These are phyloP conservation scores for Aristolochia contorta DNA, from an alignment of 164 flowering plant genomes.

Conservation along the genomic window DNA sequence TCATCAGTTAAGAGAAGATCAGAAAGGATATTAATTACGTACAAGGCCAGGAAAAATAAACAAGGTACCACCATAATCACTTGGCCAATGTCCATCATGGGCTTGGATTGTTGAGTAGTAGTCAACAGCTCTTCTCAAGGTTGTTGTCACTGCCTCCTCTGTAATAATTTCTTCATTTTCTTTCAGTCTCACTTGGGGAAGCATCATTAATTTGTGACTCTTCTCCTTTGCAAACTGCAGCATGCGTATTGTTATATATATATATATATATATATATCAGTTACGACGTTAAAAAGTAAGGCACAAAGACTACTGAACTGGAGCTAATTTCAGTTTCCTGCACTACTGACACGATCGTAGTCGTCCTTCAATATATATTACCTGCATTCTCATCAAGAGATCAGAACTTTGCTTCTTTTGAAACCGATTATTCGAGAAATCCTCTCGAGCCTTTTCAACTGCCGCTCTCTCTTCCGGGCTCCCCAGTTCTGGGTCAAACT, in stretches of 20 bases:
- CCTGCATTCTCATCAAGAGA: constrained; percentile 83
- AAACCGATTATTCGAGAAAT: constrained; percentile 38
- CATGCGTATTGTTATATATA: too few species aligned
- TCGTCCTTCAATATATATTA: too few species aligned
- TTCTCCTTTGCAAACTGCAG: constrained; percentile 65
- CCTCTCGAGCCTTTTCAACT: constrained; percentile 51
- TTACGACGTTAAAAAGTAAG: too few species aligned
- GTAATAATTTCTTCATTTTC: constrained; percentile 51
- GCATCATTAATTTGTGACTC: constrained; percentile 16
- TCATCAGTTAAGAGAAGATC: too few species aligned
- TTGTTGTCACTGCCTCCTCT: constrained; percentile 46
- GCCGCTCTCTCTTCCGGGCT: constrained; percentile 41
- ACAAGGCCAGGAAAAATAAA: constrained; percentile 53
- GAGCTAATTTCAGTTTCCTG: not conserved
- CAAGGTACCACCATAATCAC: constrained; percentile 50
- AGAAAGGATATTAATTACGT: constrained; percentile 6
- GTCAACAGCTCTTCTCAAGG: constrained; percentile 40
- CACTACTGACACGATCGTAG: not conserved
- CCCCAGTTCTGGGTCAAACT: constrained; percentile 62
- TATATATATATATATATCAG: not conserved
- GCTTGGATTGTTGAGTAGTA: constrained; percentile 48
- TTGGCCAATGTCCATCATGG: constrained; percentile 66
- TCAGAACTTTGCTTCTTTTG: constrained; percentile 72
- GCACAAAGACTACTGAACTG: too few species aligned
- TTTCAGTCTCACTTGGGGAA: constrained; percentile 52